Conservation (phyloP, 371 early-diverging fungal genomes). For the Apophysomyces trapeziformis region DNA sequence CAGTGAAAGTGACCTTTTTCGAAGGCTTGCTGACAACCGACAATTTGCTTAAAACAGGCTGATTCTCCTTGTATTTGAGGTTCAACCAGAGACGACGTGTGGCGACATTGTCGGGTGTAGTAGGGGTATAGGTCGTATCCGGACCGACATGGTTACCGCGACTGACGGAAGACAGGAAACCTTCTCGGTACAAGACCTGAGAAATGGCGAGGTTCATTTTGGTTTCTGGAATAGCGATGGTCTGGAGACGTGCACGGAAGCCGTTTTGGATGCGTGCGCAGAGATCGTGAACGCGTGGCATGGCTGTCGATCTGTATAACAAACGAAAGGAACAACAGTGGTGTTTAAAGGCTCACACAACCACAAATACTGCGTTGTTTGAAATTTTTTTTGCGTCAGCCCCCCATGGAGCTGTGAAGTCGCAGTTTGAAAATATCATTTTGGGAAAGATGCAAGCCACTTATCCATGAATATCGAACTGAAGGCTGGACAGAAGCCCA, state of each 20-base stretch:
- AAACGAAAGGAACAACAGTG: background rate
- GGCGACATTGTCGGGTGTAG: conserved; percentile 84
- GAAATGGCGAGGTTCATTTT: conserved; percentile 87
- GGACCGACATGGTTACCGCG: conserved; percentile 83
- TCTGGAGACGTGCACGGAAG: conserved; percentile 78
- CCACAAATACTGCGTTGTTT: too few relatives aligned
- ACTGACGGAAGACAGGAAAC: conserved; percentile 81
- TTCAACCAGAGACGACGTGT: conserved; percentile 91
- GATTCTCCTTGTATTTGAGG: conserved; percentile 90
- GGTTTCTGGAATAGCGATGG: conserved; percentile 89
- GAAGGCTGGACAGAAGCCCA: too few relatives aligned
- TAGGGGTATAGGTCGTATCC: conserved; percentile 71
- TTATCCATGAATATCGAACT: too few relatives aligned
- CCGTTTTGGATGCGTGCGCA: conserved; percentile 94
- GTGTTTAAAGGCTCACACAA: too few relatives aligned
- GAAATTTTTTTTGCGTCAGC: background rate
- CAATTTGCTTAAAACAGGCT: conserved; percentile 79
- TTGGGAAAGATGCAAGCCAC: too few relatives aligned
- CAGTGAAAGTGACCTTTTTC: conserved; percentile 78
- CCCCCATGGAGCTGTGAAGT: too few relatives aligned
- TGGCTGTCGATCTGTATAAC: conserved; percentile 29
- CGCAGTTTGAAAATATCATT: too few relatives aligned
- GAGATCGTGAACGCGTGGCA: conserved; percentile 88
- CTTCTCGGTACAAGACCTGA: conserved; percentile 90
- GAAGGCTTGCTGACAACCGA: conserved; percentile 82